These are phyloP conservation scores for Cercospora beticola DNA, from an alignment of 2,329 filamentous ascomycete species.

Conservation along the genomic window DNA sequence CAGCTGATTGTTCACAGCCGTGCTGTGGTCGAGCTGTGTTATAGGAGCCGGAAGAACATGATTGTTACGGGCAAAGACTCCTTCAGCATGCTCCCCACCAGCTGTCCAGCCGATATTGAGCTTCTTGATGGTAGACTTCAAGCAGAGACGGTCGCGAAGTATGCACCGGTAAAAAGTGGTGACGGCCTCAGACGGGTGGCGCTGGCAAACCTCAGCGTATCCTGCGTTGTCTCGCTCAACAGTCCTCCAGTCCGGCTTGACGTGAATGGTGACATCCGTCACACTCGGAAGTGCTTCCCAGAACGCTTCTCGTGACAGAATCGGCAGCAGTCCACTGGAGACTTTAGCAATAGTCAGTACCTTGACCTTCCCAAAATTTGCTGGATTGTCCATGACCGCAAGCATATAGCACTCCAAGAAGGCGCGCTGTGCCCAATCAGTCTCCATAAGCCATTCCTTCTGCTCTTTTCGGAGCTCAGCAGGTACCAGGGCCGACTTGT, in stretches of 20 bases:
- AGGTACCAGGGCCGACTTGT: slow-evolving; percentile 50
- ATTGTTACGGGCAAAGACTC: slow-evolving; percentile 61
- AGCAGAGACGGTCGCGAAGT: slow-evolving; percentile 26
- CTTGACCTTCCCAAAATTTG: slow-evolving; percentile 55
- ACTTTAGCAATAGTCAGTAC: slow-evolving; percentile 64
- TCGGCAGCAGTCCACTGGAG: slow-evolving; percentile 59
- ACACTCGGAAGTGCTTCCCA: slow-evolving; percentile 61
- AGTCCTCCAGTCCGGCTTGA: slow-evolving; percentile 66
- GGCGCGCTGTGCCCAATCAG: slow-evolving; percentile 67
- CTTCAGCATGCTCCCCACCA: slow-evolving; percentile 66
- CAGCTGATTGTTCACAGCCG: slow-evolving; percentile 11
- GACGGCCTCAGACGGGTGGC: slow-evolving; percentile 55
- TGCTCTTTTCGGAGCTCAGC: slow-evolving; percentile 61
- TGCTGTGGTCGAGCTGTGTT: slow-evolving; percentile 32
- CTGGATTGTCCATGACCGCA: slow-evolving; percentile 60
- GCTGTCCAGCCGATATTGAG: slow-evolving; percentile 66
- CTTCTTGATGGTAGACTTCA: slow-evolving; percentile 57
- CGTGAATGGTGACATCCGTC: slow-evolving; percentile 56
- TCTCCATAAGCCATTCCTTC: slow-evolving; percentile 66
- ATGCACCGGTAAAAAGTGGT: slow-evolving; percentile 56
- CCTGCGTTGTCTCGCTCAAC: slow-evolving; percentile 55
- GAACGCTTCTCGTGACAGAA: slow-evolving; percentile 58
- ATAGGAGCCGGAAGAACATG: slow-evolving; percentile 64
- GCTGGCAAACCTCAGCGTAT: slow-evolving; percentile 49
- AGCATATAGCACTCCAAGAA: slow-evolving; percentile 68